Base-by-base conservation (phyloP, 305 asterid species). In the Nicotiana rustica region DNA sequence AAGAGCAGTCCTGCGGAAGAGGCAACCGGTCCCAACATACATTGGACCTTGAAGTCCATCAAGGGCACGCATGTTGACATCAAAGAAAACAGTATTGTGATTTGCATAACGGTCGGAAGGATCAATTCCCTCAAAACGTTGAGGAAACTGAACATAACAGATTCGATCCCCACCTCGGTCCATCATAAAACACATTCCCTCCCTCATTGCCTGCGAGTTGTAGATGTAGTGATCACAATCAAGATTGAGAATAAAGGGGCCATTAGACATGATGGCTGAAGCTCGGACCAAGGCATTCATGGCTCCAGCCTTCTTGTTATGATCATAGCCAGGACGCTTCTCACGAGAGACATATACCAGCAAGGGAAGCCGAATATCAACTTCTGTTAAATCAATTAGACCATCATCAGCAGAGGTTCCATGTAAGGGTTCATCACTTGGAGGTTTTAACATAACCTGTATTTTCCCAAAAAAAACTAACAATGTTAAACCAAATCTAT, bases 141-240 rank as follows among this genome's bases (percentile, higher is more conserved):
- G 98, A 47, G 99, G 99, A 81, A 95, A 95, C 89, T 95, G 98
- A 56, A 93, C 94, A 33, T 92, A 95, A 81, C 98, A 93, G 25
- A 93, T 78, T 44, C 96, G 92, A 84, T 95, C 97, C 21, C 98
- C 98, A 62, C 98, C 98, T 2, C 97, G 93, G 79, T 95, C 98
- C 98, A 95, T 93, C 98, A 95, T 93, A 88, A 93, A 95, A 70
- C 98, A 95, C 96, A 95, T 93, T 85, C 97, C 98, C 89, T 95
- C 98, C 38, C 97, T 87, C 18, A 92, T 89, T 5, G 98, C 98
- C 85, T 93, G 86, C 0, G 97, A 93, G 87, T 95, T 93, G 87
- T 95, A 91, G 64, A 95, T 91, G 88, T 95, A 95, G 93, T 95
- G 98, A 88, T 95, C 98, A 82, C 98, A 95, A 86, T 95, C 99